Percentiles rank a stretch among this genome's conserved stretches.
Evolutionary conservation across 805 yeast species (phyloP).

Genomic region (Lachancea lanzarotensis): DNA sequence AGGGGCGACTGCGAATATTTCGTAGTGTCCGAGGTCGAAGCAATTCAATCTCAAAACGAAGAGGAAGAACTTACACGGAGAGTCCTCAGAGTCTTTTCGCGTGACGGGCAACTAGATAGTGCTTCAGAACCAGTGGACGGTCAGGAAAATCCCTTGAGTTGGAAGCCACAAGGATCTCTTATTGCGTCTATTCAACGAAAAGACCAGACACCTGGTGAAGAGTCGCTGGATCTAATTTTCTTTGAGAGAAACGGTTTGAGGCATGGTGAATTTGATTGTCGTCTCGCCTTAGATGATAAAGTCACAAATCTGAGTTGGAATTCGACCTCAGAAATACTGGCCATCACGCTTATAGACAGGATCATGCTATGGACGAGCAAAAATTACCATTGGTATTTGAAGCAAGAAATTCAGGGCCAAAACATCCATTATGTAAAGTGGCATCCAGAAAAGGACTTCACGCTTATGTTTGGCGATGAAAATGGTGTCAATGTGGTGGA

Average conservation of each 20-base stretch:
- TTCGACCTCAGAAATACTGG: conserved; percentile 67
- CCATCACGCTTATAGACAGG: conserved; percentile 52
- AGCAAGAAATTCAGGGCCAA: conserved; percentile 55
- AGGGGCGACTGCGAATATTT: conserved; percentile 91
- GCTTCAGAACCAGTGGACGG: conserved; percentile 88
- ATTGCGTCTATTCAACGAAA: conserved; percentile 77
- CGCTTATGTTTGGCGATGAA: conserved; percentile 58
- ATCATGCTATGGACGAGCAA: conserved; percentile 88
- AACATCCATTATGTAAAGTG: conserved; percentile 48
- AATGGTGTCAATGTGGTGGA: conserved; percentile 55
- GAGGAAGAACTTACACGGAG: conserved; percentile 46
- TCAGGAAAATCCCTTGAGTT: conserved; percentile 63
- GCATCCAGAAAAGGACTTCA: conserved; percentile 85
- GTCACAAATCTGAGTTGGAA: conserved; percentile 69
- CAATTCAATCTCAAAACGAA: conserved; percentile 28
- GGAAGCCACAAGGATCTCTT: conserved; percentile 89
- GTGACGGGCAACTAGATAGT: conserved; percentile 72
- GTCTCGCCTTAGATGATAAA: conserved; percentile 47
- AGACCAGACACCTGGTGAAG: conserved; percentile 31
- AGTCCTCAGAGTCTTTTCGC: conserved; percentile 71
- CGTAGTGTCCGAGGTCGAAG: conserved; percentile 58
- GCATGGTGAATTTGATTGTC: conserved; percentile 75
- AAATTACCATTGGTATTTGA: conserved; percentile 93
- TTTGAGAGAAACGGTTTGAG: conserved; percentile 91
- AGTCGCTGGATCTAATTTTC: conserved; percentile 50